Conservation (phyloP, 306 rosid genomes). For the Rubus parviflorus region DNA sequence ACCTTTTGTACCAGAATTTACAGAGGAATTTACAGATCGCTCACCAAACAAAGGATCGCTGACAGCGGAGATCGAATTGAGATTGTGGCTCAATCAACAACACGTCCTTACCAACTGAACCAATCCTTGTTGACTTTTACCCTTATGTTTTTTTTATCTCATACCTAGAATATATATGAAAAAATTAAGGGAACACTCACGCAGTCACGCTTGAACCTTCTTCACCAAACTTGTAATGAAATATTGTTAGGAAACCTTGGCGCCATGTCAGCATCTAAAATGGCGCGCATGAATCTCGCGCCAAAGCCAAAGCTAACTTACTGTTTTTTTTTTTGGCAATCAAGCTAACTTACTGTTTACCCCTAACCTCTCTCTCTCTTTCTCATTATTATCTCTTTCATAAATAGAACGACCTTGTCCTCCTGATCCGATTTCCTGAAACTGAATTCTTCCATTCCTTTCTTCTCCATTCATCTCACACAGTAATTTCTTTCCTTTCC, state of each 20-base stretch:
- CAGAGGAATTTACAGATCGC: too few relatives aligned
- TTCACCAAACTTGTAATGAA: neutral
- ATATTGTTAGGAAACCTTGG: neutral
- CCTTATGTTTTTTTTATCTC: too few relatives aligned
- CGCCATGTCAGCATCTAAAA: constrained; percentile 33
- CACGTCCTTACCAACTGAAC: too few relatives aligned
- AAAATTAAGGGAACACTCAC: too few relatives aligned
- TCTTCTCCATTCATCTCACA: neutral
- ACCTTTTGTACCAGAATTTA: too few relatives aligned
- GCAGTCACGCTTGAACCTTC: neutral
- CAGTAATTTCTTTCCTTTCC: neutral
- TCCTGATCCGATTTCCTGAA: constrained; percentile 23
- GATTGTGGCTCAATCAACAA: too few relatives aligned
- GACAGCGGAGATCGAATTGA: too few relatives aligned
- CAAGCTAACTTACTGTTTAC: neutral
- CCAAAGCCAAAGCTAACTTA: neutral
- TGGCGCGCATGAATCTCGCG: constrained; percentile 5
- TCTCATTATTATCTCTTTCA: neutral
- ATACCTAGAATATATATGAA: too few relatives aligned
- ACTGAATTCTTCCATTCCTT: constrained; percentile 5
- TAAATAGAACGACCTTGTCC: constrained; percentile 8
- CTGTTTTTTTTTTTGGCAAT: too few relatives aligned
- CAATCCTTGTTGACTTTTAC: too few relatives aligned
- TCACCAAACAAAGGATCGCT: too few relatives aligned
- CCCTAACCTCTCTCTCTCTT: neutral